Conservation (phyloP, 2,329 filamentous ascomycete genomes). For the Emergomyces orientalis region DNA sequence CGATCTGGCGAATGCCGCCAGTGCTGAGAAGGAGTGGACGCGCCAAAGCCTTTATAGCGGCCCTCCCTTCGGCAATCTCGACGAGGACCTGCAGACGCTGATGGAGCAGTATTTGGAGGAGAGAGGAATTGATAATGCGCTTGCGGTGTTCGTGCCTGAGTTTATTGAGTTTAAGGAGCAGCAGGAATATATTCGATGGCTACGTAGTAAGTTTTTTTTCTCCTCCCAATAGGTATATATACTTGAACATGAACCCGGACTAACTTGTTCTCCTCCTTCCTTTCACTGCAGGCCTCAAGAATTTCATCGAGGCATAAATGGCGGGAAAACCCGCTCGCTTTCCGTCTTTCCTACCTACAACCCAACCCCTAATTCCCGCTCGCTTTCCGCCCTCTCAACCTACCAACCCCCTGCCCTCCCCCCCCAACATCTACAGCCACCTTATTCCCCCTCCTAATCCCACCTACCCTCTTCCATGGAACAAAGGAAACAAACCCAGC, state of each 20-base stretch:
- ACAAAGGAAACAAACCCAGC: neutral
- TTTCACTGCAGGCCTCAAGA: slow-evolving; percentile 60
- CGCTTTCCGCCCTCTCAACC: neutral
- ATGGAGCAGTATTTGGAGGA: slow-evolving; percentile 93
- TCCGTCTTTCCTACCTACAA: neutral
- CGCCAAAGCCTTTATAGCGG: slow-evolving; percentile 76
- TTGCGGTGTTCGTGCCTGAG: slow-evolving; percentile 86
- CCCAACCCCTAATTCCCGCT: neutral
- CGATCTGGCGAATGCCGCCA: slow-evolving; percentile 65
- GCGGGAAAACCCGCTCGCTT: neutral
- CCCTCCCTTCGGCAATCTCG: slow-evolving; percentile 85
- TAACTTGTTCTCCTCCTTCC: slow-evolving; percentile 14
- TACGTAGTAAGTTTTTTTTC: slow-evolving; percentile 50
- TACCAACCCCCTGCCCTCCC: too few species aligned
- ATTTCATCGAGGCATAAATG: slow-evolving; percentile 63
- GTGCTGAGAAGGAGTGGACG: slow-evolving; percentile 66
- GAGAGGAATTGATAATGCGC: slow-evolving; percentile 74
- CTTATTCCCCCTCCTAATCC: neutral
- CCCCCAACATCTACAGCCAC: neutral
- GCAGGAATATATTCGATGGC: slow-evolving; percentile 87
- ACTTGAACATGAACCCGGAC: slow-evolving; percentile 9
- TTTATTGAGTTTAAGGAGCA: slow-evolving; percentile 99
- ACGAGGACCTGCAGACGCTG: slow-evolving; percentile 88
- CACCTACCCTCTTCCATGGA: neutral
- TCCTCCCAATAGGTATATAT: neutral